phyloP scores from a whole-genome alignment of 2,329 filamentous ascomycete genomes.

The Juglanconis sp. region DNA sequence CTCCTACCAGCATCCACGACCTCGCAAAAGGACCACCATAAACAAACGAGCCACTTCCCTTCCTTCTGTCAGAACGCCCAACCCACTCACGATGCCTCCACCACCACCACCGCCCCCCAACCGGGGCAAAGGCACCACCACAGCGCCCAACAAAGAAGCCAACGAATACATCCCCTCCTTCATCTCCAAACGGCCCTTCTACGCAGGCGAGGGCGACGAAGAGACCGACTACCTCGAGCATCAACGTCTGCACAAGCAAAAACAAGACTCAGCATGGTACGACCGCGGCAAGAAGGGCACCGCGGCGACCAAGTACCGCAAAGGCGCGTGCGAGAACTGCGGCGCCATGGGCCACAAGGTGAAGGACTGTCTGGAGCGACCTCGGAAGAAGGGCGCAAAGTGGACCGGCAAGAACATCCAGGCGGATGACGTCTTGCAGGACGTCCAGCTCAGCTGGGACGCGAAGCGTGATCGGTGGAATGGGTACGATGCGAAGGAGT shows the following conservation, averaged over 20 bases:
- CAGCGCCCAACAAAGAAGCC: conserved; percentile 66
- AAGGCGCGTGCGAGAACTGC: conserved; percentile 98
- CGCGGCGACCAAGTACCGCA: conserved; percentile 93
- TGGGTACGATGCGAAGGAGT: conserved; percentile 89
- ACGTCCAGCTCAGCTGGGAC: conserved; percentile 89
- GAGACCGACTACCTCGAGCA: conserved; percentile 90
- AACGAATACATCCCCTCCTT: conserved; percentile 98
- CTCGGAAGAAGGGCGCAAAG: conserved; percentile 82
- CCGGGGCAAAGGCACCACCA: conserved; percentile 1
- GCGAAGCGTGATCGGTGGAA: conserved; percentile 98
- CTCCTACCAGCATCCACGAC: no score
- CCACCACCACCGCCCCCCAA: conserved; percentile 11
- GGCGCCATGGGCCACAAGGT: conserved; percentile 95
- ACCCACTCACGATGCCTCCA: conserved; percentile 20
- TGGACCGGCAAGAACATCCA: conserved; percentile 93
- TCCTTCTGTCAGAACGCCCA: neutral
- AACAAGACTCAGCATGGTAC: conserved; percentile 82
- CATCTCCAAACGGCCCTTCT: conserved; percentile 97
- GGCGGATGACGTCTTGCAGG: conserved; percentile 82
- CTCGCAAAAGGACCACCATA: neutral
- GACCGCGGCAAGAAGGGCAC: conserved; percentile 85
- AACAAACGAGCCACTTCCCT: neutral
- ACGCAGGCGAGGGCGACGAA: conserved; percentile 73
- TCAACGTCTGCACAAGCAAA: conserved; percentile 80
- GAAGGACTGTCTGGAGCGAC: conserved; percentile 87